Evolutionary conservation across 495 filamentous ascomycete genomes (phyloP), one percentile per base, ranked within the genome.

Genomic region (Tricharina praecox): DNA sequence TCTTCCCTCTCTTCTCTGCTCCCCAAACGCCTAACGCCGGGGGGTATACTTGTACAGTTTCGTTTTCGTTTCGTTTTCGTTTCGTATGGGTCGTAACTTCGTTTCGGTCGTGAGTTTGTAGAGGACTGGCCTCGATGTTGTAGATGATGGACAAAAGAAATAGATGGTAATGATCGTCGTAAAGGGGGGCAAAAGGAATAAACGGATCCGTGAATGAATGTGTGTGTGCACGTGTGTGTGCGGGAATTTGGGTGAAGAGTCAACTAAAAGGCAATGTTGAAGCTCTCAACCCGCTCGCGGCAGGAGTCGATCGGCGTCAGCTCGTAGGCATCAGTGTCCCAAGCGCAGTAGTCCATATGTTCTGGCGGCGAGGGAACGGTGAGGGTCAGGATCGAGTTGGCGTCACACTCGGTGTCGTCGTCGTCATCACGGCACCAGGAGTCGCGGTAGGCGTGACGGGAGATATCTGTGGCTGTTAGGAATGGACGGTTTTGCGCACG

Each of bases 381-480:
- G 24, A 43, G 40, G 7, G 40, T 19, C 7, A 43, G 40, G 13
- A n/a, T 43, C 10, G 40, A 43, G 40, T 26, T 25, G 13, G 40
- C 43, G 24, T 46, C 43, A n/a, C 18, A 33, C 30, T 46, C 43
- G 25, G 43, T 46, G 8, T 46, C 43, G 18, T 46, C 43, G 43
- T 46, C 43, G 48, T 48, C 47, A 23, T 59, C 56, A 21, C 50
- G 45, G 26, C 43, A 52, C 11, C 44, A 47, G 37, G 56, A 50
- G 15, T 59, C 55, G 47, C 55, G 50, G 32, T 60, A 60, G 34
- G 56, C 51, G 20, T 60, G 56, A 35, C 56, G 50, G 36, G 56
- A 60, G 35, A 60, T 52, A 36, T 59, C 55, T 60, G 30, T 18
- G 19, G 40, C 28, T 32, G 7, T 32, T 32, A n/a, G n/a, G n/a